These are phyloP conservation scores for Xylariaceae sp. DNA, from an alignment of 2,329 filamentous ascomycete species.

Conservation along the genomic window DNA sequence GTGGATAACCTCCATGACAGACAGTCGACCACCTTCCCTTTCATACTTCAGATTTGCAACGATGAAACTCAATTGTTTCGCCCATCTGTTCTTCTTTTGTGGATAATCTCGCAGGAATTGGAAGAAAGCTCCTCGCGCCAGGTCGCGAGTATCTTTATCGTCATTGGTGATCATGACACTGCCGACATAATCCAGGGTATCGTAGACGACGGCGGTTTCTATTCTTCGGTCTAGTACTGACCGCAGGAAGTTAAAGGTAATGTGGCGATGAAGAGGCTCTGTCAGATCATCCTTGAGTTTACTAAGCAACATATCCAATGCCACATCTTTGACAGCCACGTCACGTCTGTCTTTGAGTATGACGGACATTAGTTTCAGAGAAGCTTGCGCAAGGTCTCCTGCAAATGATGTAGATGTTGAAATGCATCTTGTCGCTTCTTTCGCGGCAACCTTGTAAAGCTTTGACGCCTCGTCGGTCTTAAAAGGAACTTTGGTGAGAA, in stretches of 20 bases:
- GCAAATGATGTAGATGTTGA: slow-evolving; percentile 78
- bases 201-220: slow-evolving; percentile 86
- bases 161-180: slow-evolving; percentile 96
- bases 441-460: slow-evolving; percentile 77
- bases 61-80: slow-evolving; percentile 87
- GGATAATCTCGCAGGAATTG: slow-evolving; percentile 96
- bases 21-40: slow-evolving; percentile 84
- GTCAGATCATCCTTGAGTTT: slow-evolving; percentile 88
- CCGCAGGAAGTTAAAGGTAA: slow-evolving; percentile 93
- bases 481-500: slow-evolving; percentile 84
- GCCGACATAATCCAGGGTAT: slow-evolving; percentile 86
- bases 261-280: slow-evolving; percentile 87
- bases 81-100: slow-evolving; percentile 86
- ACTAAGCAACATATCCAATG: slow-evolving; percentile 81
- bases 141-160: slow-evolving; percentile 83
- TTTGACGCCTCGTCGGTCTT: slow-evolving; percentile 68
- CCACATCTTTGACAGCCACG: slow-evolving; percentile 77
- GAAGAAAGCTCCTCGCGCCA: slow-evolving; percentile 88
- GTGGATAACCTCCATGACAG: slow-evolving; percentile 90
- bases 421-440: slow-evolving; percentile 83
- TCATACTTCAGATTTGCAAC: slow-evolving; percentile 91
- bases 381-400: slow-evolving; percentile 83
- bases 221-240: slow-evolving; percentile 85
- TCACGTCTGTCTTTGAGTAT: slow-evolving; percentile 82
- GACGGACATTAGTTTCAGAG: slow-evolving; percentile 84